A percentile compares a stretch with the other conserved stretches of the same genome.
These are phyloP conservation scores for Phialophora verrucosa DNA, from an alignment of 2,329 filamentous ascomycete species.

Conservation along the genomic window DNA sequence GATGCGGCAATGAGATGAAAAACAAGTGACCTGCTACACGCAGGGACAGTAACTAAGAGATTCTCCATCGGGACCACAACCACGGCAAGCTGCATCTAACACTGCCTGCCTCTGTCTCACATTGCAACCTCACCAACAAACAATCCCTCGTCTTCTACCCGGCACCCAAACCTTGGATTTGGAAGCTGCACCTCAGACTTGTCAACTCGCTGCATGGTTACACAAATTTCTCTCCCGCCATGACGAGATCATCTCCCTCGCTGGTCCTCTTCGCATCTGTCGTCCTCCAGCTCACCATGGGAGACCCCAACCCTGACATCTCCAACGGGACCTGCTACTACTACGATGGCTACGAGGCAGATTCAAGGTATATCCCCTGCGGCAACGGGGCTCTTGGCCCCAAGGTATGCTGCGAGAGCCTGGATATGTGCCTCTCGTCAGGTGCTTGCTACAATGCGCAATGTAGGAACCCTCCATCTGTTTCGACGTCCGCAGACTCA, in stretches of 20 bases:
- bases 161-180: slow-evolving; percentile 5
- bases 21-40: slow-evolving; percentile 12
- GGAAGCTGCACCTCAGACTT: slow-evolving; percentile 5
- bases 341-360: slow-evolving; percentile 26
- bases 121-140: slow-evolving; percentile 7
- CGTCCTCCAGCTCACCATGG: slow-evolving; percentile 23
- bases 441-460: slow-evolving; percentile 38
- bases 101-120: slow-evolving; percentile 18
- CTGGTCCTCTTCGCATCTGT: slow-evolving; percentile 10
- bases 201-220: slow-evolving; percentile 17
- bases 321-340: slow-evolving; percentile 39
- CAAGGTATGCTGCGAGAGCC: slow-evolving; percentile 37
- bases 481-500: slow-evolving; percentile 17
- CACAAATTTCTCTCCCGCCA: slow-evolving; percentile 15
- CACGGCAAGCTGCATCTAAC: slow-evolving; percentile 16
- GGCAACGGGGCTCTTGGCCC: slow-evolving; percentile 36
- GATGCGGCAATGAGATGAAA: slow-evolving; percentile 18
- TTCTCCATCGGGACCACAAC: background rate
- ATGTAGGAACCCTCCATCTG: slow-evolving; percentile 15
- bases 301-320: slow-evolving; percentile 35
- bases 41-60: background rate
- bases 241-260: slow-evolving; percentile 1
- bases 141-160: slow-evolving; percentile 9
- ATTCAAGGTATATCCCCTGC: slow-evolving; percentile 38
- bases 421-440: slow-evolving; percentile 36